phyloP scores from a whole-genome alignment of 2,329 filamentous ascomycete species.

The Penicillium sumatraense region DNA sequence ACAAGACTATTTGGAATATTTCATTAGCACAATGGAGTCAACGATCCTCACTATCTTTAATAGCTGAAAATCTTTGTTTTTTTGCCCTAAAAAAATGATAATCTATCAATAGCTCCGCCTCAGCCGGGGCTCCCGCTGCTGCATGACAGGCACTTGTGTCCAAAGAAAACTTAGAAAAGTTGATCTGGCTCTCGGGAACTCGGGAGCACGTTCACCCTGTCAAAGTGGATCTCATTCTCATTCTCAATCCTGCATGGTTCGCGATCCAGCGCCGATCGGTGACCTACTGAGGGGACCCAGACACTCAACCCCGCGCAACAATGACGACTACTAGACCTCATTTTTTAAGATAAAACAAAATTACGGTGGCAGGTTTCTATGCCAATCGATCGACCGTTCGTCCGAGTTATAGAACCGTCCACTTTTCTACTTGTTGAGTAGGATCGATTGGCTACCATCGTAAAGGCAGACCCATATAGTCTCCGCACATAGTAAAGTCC shows the following conservation, averaged over 20 bases:
- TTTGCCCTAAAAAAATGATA: not conserved
- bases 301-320: conserved; percentile 5
- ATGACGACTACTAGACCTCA: not conserved
- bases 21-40: not conserved
- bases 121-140: not conserved
- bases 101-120: conserved; percentile 3
- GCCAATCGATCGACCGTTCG: conserved; percentile 20
- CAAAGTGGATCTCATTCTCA: conserved; percentile 13
- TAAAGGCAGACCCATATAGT: conserved; percentile 1
- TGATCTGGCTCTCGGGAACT: conserved; percentile 8
- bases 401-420: conserved; percentile 5
- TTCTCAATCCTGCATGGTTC: conserved; percentile 19
- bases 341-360: no score
- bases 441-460: conserved; percentile 12
- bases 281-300: conserved; percentile 8
- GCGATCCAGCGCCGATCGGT: conserved; percentile 11
- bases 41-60: not conserved
- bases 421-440: not conserved
- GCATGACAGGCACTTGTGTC: not conserved
- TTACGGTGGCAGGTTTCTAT: not conserved
- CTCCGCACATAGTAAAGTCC: conserved; percentile 1
- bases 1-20: not conserved
- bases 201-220: conserved; percentile 7
- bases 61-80: not conserved
- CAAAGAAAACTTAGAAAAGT: not conserved